Base-by-base conservation (phyloP, 2,329 filamentous ascomycete species). In the Microascus cirrosus region DNA sequence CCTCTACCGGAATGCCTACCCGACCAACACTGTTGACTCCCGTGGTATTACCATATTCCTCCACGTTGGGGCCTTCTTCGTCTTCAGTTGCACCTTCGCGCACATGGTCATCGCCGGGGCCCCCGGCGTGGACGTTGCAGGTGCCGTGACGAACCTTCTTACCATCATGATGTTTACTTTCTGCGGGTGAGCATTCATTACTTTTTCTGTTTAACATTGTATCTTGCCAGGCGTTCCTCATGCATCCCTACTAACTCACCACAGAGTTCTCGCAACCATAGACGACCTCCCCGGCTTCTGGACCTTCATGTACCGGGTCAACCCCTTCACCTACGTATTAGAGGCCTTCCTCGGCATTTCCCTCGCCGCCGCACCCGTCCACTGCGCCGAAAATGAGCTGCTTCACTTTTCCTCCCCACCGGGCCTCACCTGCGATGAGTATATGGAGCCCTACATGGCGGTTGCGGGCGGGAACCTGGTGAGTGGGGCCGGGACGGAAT, bases 271-370 rank as follows among this genome's bases (percentile, higher is more conserved):
- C 55, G 83, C 83, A 6, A 71, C 75, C 1, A 85, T 85, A 0
- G 67, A 69, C 0, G 71, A 74, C 1, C 77, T 91, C n/a, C 86
- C 88, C 0, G 74, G 80, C 2, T 90, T 90, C 74, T 91, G 88
- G 88, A 81, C 84, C 63, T 89, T 87, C 74, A 85, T 89, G 81
- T 89, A 90, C 67, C 80, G 85, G 42, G 72, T 87, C 55, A 87
- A 83, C 0, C 87, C 89, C 0, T 84, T 92, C 67, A 89, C 86
- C 0, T 93, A 93, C 67, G 73, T 90, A 1, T 79, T 90, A 36
- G 77, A 80, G 50, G 85, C 82, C 0, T 78, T 93, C 66, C 69
- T 90, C 5, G 77, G 82, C 0, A 80, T 80, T 1, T 83, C 80
- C 0, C 71, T 93, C 28, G 84, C 84, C 11, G 81, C 84, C 62